phyloP scores from a whole-genome alignment of 1,284 basidiomycete species.

The Pseudozyma thailandica region DNA sequence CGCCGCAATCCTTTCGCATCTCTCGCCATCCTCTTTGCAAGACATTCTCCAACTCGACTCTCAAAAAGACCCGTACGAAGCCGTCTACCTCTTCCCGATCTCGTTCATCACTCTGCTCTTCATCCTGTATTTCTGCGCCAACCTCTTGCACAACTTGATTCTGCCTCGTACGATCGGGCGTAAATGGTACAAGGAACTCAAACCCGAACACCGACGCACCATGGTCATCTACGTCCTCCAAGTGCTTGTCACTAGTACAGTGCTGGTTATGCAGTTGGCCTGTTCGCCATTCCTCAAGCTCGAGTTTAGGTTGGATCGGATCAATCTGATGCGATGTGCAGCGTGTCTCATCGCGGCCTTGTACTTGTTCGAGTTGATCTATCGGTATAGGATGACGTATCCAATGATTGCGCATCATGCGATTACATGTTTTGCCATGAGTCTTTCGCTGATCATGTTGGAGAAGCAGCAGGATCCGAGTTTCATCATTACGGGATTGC shows the following conservation, averaged over 20 bases:
- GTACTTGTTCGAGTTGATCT: slow-evolving; percentile 51
- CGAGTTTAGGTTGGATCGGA: slow-evolving; percentile 9
- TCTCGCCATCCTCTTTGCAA: slow-evolving; percentile 7
- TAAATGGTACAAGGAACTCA: slow-evolving; percentile 14
- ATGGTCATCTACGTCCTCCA: slow-evolving; percentile 38
- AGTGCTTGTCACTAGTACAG: slow-evolving; percentile 22
- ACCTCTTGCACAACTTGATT: slow-evolving; percentile 15
- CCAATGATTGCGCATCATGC: slow-evolving; percentile 42
- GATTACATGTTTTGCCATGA: slow-evolving; percentile 42
- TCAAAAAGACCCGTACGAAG: slow-evolving; percentile 7
- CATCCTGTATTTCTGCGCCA: slow-evolving; percentile 21
- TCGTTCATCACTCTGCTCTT: slow-evolving; percentile 20
- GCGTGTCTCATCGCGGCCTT: slow-evolving; percentile 28
- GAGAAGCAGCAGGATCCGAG: slow-evolving; percentile 31
- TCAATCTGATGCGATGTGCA: slow-evolving; percentile 22
- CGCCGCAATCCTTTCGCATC: slow-evolving; percentile 16
- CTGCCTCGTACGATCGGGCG: slow-evolving; percentile 6
- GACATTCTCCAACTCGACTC: slow-evolving; percentile 4
- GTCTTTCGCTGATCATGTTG: slow-evolving; percentile 27
- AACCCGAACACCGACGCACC: slow-evolving; percentile 22
- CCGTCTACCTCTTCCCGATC: slow-evolving; percentile 16
- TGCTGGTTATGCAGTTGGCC: slow-evolving; percentile 17
- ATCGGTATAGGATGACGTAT: slow-evolving; percentile 38
- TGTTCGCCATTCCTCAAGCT: slow-evolving; percentile 15
- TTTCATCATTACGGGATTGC: slow-evolving; percentile 24